Conservation (phyloP, 352 stramenopile species). For the Phytopythium ostracodes region DNA sequence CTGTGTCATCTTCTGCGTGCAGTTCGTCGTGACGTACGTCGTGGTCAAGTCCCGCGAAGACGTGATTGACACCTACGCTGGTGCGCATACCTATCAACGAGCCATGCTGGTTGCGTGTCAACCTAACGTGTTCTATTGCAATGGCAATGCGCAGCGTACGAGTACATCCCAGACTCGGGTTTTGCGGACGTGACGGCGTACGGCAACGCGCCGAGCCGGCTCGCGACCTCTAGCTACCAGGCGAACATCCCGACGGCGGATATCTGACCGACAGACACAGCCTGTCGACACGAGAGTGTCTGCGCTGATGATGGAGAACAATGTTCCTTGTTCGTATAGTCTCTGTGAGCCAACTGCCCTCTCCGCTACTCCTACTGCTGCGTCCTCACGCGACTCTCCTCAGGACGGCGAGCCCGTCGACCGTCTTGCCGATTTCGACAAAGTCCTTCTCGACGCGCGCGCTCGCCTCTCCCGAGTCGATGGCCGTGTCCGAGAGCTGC, state of each 20-base stretch:
- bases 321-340: background rate
- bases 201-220: slow-evolving; percentile 14
- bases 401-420: slow-evolving; percentile 49
- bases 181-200: slow-evolving; percentile 42
- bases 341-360: background rate
- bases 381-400: slow-evolving; percentile 23
- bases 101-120: too few species aligned
- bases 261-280: slow-evolving; percentile 24
- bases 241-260: slow-evolving; percentile 52
- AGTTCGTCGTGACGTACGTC: slow-evolving; percentile 51
- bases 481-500: slow-evolving; percentile 30
- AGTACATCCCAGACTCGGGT: slow-evolving; percentile 70
- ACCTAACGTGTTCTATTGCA: too few species aligned
- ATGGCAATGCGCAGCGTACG: slow-evolving; percentile 43
- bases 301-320: background rate
- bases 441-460: slow-evolving; percentile 32
- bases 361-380: background rate
- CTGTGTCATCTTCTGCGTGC: slow-evolving; percentile 50
- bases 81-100: too few species aligned
- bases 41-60: slow-evolving; percentile 78
- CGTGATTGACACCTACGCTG: slow-evolving; percentile 82
- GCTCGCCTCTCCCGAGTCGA: slow-evolving; percentile 31
- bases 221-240: slow-evolving; percentile 46
- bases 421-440: slow-evolving; percentile 33
- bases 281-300: background rate